Base-by-base conservation (phyloP, 164 flowering plant species). In the Vitis rotundifolia region DNA sequence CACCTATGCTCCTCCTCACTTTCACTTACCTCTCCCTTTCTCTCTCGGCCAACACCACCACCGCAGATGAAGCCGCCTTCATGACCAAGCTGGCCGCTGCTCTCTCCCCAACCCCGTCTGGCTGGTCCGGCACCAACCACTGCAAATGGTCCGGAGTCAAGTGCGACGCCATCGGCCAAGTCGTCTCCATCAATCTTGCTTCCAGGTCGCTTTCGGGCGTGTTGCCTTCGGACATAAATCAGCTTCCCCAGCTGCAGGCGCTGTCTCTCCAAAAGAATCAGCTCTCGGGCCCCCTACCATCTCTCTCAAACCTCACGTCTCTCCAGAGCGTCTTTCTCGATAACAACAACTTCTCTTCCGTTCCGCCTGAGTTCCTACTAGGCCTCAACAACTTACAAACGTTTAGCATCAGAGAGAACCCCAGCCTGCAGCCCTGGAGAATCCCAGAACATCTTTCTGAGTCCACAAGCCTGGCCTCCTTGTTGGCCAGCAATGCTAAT, bases 101-200 rank as follows among this genome's bases (percentile, higher is more conserved):
- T 48, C 64, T 82, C 15, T 14, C 62, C 9, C 61, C 76, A 1
- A 10, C 71, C 19, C 81, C 87, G 0, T 14, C 69, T 5, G 76
- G 72, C 49, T 82, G 88, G 84, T 47, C 70, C 3, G 70, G 69
- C 5, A 6, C 71, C 8, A 65, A 76, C 63, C 78, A 76, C 8
- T 84, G 87, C 69, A 68, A 71, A 61, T 84, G 87, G 85, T 2
- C 67, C 9, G 78, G 76, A 48, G 66, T 82, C 2, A 54, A 8
- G 19, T 84, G 86, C 64, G 75, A 71, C 18, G 18, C 61, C 15
- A 26, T 73, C n/a, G 68, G 58, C 15, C 65, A 69, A 0, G 79
- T 84, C 37, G 76, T 73, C 37, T 15, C 73, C 58, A 82, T 86
- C 49, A 66, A 68, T 57, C 68, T 86, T 9, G 49, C 77, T 22